phyloP scores from a whole-genome alignment of 2,329 filamentous ascomycete genomes.

The Aureobasidium zeae region DNA sequence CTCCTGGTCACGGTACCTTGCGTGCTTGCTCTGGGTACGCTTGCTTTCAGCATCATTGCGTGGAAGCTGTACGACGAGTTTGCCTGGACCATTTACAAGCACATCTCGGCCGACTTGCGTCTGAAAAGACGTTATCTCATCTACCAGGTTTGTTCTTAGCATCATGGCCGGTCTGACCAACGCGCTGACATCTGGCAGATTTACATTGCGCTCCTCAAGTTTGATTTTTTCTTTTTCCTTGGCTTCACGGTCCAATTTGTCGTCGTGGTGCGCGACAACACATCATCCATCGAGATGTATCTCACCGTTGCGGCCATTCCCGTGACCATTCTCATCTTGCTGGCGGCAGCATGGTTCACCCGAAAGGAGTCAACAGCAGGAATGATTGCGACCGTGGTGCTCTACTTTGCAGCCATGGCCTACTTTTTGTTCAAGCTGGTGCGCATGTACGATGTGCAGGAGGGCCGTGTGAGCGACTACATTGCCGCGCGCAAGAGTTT shows the following conservation, averaged over 20 bases:
- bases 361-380: constrained; percentile 71
- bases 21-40: constrained; percentile 66
- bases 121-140: constrained; percentile 96
- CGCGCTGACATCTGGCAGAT: constrained; percentile 50
- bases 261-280: constrained; percentile 73
- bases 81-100: constrained; percentile 98
- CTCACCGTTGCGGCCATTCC: constrained; percentile 85
- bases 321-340: constrained; percentile 78
- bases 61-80: constrained; percentile 99
- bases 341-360: constrained; percentile 77
- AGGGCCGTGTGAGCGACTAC: constrained; percentile 48
- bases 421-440: constrained; percentile 99
- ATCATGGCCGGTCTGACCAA: too few species aligned
- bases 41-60: constrained; percentile 65
- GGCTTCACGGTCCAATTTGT: constrained; percentile 98
- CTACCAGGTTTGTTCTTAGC: constrained; percentile 83
- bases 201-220: constrained; percentile 94
- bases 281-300: constrained; percentile 64
- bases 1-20: constrained; percentile 78
- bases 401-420: constrained; percentile 80
- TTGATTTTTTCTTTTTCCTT: constrained; percentile 99
- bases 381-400: constrained; percentile 65
- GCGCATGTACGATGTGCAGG: constrained; percentile 70
- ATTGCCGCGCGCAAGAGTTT: constrained; percentile 71
- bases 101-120: constrained; percentile 91